These are phyloP conservation scores for Tardiomyces digboiensis DNA, from an alignment of 1,139 yeast species.

Conservation along the genomic window DNA sequence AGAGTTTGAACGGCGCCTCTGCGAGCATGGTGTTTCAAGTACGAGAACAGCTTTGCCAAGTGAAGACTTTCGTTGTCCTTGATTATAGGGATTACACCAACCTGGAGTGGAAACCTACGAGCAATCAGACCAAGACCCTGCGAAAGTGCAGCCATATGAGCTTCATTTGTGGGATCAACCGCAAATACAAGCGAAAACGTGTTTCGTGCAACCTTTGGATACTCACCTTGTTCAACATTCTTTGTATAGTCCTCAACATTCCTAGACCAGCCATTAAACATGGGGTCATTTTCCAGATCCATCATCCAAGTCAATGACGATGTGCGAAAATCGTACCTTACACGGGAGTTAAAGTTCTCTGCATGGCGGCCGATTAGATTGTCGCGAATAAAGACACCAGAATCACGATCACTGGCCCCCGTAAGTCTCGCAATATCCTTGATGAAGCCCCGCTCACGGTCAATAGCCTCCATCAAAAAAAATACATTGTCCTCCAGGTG, in stretches of 20 bases:
- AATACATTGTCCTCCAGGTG: slow-evolving; percentile 18
- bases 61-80: slow-evolving; percentile 2
- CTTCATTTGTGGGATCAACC: slow-evolving; percentile 47
- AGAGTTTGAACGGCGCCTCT: not conserved
- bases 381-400: slow-evolving; percentile 10
- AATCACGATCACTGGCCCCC: slow-evolving; percentile 10
- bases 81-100: slow-evolving; percentile 61
- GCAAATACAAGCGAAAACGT: slow-evolving; percentile 68
- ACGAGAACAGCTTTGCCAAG: not conserved
- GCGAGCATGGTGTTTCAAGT: not conserved
- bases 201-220: slow-evolving; percentile 66
- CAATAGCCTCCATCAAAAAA: slow-evolving; percentile 21
- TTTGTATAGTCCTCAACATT: slow-evolving; percentile 36
- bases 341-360: not conserved
- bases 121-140: slow-evolving; percentile 35
- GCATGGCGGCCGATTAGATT: slow-evolving; percentile 1
- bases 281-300: slow-evolving; percentile 56
- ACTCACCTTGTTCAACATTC: slow-evolving; percentile 40
- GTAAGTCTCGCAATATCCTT: slow-evolving; percentile 12
- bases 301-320: slow-evolving; percentile 59
- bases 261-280: slow-evolving; percentile 39
- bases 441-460: slow-evolving; percentile 22
- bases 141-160: slow-evolving; percentile 39
- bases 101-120: slow-evolving; percentile 62
- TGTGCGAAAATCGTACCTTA: slow-evolving; percentile 35